These are phyloP conservation scores for Fusarium dimerum DNA, from an alignment of 2,329 filamentous ascomycete genomes.

Conservation along the genomic window DNA sequence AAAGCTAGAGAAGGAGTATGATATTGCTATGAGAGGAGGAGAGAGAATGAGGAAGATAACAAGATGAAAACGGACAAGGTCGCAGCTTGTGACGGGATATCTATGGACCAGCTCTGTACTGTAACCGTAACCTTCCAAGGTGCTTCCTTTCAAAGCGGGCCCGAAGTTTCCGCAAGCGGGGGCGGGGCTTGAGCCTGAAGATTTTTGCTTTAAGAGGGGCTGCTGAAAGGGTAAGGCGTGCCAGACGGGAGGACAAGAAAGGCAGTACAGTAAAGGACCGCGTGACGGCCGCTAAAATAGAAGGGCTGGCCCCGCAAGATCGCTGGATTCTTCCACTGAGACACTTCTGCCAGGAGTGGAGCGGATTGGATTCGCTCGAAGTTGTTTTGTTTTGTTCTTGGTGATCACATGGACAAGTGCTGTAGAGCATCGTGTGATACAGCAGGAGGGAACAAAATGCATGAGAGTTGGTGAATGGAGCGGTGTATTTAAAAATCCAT, in stretches of 20 bases:
- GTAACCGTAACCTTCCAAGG: too few species aligned
- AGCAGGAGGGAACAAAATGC: neutral
- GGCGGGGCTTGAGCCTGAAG: constrained; percentile 8
- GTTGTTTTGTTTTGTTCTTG: too few species aligned
- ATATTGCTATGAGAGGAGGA: neutral
- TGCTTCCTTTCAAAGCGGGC: constrained; percentile 5
- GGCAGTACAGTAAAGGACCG: neutral
- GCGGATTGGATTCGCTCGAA: too few species aligned
- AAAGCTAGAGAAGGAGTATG: too few species aligned
- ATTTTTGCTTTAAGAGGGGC: too few species aligned
- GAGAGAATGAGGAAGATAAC: neutral
- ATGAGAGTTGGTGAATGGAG: too few species aligned
- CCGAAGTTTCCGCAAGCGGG: constrained; percentile 25
- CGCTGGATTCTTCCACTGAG: too few species aligned
- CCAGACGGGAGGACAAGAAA: neutral
- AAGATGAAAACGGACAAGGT: neutral
- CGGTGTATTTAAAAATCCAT: neutral
- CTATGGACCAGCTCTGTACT: neutral
- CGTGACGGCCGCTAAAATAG: constrained; percentile 11
- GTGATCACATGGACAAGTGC: neutral
- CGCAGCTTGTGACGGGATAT: neutral
- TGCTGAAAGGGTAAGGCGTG: neutral
- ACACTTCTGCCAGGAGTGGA: too few species aligned
- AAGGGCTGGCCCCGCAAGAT: constrained; percentile 6
- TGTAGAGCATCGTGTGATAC: neutral